A percentile compares a stretch with the other conserved stretches of the same genome.
Evolutionary conservation across 2,329 filamentous ascomycete species (phyloP).

Genomic region (Xylariaceae sp.): DNA sequence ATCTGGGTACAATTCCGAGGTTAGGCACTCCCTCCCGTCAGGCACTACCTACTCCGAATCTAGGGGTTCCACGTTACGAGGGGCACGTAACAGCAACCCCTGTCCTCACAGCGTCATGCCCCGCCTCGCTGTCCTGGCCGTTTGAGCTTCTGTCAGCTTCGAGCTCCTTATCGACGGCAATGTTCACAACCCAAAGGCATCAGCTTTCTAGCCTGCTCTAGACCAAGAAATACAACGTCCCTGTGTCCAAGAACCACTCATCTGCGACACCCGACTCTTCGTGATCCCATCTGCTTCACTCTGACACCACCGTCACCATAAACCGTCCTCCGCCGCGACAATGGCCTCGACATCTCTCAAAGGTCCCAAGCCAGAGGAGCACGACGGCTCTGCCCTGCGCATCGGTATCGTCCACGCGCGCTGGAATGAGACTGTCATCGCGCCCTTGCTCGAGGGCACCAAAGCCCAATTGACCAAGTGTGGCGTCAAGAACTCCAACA

Average conservation of each 20-base stretch:
- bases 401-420: slow-evolving; percentile 94
- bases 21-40: too few relatives aligned
- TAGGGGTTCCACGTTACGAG: not conserved
- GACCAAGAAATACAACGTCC: too few relatives aligned
- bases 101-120: slow-evolving; percentile 17
- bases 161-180: too few relatives aligned
- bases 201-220: too few relatives aligned
- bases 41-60: too few relatives aligned
- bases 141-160: slow-evolving; percentile 2
- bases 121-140: slow-evolving; percentile 4
- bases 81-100: slow-evolving; percentile 1
- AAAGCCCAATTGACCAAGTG: slow-evolving; percentile 71
- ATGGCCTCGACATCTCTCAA: slow-evolving; percentile 46
- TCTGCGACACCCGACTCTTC: too few relatives aligned
- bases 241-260: too few relatives aligned
- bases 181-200: too few relatives aligned
- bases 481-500: slow-evolving; percentile 84
- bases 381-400: slow-evolving; percentile 70
- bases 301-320: too few relatives aligned
- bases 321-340: not conserved
- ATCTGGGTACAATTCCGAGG: too few relatives aligned
- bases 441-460: slow-evolving; percentile 75
- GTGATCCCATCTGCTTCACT: too few relatives aligned
- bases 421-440: slow-evolving; percentile 89
- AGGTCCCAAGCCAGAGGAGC: slow-evolving; percentile 53